Percentiles rank a stretch among this genome's conserved stretches.
Conservation (phyloP, 352 stramenopile species). For the Pythium oligandrum region DNA sequence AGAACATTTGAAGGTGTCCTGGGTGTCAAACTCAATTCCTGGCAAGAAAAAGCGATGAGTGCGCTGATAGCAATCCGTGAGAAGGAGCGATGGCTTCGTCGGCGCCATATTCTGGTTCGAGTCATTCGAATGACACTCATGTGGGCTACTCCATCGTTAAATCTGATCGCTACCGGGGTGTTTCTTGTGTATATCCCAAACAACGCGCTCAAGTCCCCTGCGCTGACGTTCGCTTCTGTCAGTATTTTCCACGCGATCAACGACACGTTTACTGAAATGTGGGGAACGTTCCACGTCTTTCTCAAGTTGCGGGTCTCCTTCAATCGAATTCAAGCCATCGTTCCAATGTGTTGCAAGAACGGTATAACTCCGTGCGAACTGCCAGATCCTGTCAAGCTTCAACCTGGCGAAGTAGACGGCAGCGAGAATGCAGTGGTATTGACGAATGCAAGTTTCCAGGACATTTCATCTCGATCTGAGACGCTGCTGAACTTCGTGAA, state of each 20-base stretch:
- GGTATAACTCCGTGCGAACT: slow-evolving; percentile 18
- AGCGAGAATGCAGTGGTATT: slow-evolving; percentile 28
- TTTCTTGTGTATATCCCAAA: slow-evolving; percentile 23
- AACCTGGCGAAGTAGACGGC: slow-evolving; percentile 16
- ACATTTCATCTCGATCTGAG: slow-evolving; percentile 13
- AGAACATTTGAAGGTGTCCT: slow-evolving; percentile 21
- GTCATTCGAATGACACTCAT: slow-evolving; percentile 30
- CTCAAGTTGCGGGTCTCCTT: slow-evolving; percentile 27
- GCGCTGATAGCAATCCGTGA: slow-evolving; percentile 32
- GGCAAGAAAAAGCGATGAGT: slow-evolving; percentile 45
- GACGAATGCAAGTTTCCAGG: slow-evolving; percentile 38
- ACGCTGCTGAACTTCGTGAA: slow-evolving; percentile 44
- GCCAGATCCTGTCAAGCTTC: slow-evolving; percentile 21
- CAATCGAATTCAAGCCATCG: slow-evolving; percentile 20
- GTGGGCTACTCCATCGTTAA: slow-evolving; percentile 30
- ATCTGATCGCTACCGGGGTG: slow-evolving; percentile 27
- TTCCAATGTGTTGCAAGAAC: slow-evolving; percentile 9
- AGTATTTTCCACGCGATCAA: slow-evolving; percentile 38
- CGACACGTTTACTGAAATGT: slow-evolving; percentile 18
- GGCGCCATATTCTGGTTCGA: slow-evolving; percentile 18
- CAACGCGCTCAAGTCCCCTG: slow-evolving; percentile 22
- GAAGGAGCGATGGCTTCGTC: slow-evolving; percentile 29
- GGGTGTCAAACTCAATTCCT: slow-evolving; percentile 43
- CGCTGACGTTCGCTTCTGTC: slow-evolving; percentile 30
- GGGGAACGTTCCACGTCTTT: slow-evolving; percentile 14